Conservation (phyloP, 1,284 basidiomycete genomes). For the Trichosporon coremiiforme region DNA sequence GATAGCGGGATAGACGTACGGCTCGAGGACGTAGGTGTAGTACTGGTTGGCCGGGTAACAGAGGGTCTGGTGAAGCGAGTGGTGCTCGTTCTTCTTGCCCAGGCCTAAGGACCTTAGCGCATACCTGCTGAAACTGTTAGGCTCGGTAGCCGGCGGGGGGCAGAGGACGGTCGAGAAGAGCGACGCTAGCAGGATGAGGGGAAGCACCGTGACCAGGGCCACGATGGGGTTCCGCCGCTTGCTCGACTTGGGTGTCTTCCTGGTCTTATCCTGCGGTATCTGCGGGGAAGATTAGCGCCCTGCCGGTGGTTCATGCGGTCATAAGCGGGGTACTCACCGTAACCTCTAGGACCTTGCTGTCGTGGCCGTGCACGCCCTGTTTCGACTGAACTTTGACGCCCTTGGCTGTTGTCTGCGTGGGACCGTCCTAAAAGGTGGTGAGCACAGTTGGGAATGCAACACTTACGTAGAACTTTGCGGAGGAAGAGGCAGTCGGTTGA, state of each 20-base stretch:
- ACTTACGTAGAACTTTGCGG: slow-evolving; percentile 31
- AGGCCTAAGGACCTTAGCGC: slow-evolving; percentile 45
- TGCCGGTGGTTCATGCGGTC: no score
- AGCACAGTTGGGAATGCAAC: no score
- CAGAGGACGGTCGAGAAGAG: slow-evolving; percentile 51
- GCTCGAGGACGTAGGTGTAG: slow-evolving; percentile 44
- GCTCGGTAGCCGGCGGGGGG: slow-evolving; percentile 37
- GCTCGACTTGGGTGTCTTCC: slow-evolving; percentile 10
- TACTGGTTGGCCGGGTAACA: slow-evolving; percentile 54
- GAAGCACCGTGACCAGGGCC: slow-evolving; percentile 45
- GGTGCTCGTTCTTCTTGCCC: slow-evolving; percentile 29
- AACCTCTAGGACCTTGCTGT: slow-evolving; percentile 4
- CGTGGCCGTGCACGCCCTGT: background rate
- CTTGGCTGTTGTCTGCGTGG: slow-evolving; percentile 1
- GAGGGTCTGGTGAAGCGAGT: slow-evolving; percentile 41
- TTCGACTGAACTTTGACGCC: slow-evolving; percentile 16
- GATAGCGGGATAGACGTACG: slow-evolving; percentile 43
- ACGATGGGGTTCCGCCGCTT: slow-evolving; percentile 37
- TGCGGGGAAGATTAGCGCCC: background rate
- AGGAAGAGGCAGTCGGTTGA: slow-evolving; percentile 13
- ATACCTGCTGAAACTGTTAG: slow-evolving; percentile 39
- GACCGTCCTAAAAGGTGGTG: slow-evolving; percentile 9
- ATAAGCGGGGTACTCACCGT: slow-evolving; percentile 14
- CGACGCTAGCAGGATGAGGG: slow-evolving; percentile 46
- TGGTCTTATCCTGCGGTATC: background rate